A percentile compares a stretch with the other conserved stretches of the same genome.
These are phyloP conservation scores for Phlebiopsis gigantea DNA, from an alignment of 768 basidiomycete genomes.

Conservation along the genomic window DNA sequence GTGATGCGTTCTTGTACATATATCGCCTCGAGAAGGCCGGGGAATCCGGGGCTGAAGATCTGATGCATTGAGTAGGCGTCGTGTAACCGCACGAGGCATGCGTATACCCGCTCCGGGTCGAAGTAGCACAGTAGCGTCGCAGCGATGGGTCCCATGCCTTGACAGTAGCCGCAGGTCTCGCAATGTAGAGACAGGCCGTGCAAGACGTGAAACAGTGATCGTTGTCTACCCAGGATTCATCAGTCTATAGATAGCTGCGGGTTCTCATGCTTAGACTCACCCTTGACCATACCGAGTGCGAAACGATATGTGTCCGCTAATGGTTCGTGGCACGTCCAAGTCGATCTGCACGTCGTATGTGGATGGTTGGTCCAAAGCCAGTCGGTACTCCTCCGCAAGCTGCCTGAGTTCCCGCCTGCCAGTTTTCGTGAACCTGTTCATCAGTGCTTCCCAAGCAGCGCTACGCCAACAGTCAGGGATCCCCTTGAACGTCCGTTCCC, in stretches of 20 bases:
- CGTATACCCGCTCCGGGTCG: constrained; percentile 84
- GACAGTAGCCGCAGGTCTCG: constrained; percentile 86
- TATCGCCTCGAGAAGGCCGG: constrained; percentile 92
- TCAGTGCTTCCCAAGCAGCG: constrained; percentile 86
- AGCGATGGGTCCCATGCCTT: constrained; percentile 98
- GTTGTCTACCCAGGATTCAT: constrained; percentile 57
- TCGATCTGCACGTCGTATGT: constrained; percentile 96
- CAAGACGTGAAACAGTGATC: constrained; percentile 90
- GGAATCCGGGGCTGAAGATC: constrained; percentile 92
- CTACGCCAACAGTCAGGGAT: constrained; percentile 94
- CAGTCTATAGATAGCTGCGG: neutral
- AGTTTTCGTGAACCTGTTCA: constrained; percentile 47
- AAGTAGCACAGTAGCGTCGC: constrained; percentile 93
- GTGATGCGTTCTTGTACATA: constrained; percentile 91
- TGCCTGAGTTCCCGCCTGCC: constrained; percentile 39
- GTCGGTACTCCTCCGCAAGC: constrained; percentile 48
- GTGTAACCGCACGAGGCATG: constrained; percentile 82
- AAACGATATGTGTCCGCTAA: constrained; percentile 92
- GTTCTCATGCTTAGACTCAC: constrained; percentile 39
- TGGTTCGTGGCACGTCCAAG: constrained; percentile 94
- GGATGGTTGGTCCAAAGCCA: constrained; percentile 73
- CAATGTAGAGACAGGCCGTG: constrained; percentile 90
- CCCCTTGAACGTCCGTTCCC: constrained; percentile 85
- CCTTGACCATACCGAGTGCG: constrained; percentile 93
- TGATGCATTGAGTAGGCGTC: constrained; percentile 82